phyloP scores from a whole-genome alignment of 352 stramenopile genomes.

The Globisporangium apiculatum region DNA sequence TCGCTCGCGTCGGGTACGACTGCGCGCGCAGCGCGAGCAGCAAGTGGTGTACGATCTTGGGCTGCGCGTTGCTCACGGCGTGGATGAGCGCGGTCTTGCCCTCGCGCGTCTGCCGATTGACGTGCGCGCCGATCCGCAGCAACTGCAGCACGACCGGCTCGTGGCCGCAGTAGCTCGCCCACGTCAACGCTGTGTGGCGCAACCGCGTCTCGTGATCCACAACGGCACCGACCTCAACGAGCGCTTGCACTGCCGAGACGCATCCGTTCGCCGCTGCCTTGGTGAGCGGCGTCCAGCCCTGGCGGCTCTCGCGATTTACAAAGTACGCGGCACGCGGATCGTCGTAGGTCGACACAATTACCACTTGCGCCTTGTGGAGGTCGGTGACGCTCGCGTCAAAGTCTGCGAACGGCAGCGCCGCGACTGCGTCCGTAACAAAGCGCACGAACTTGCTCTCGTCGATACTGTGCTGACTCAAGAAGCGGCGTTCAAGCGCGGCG shows the following conservation, averaged over 20 bases:
- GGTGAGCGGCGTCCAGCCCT: constrained; percentile 63
- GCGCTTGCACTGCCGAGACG: constrained; percentile 21
- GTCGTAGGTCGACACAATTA: constrained; percentile 5
- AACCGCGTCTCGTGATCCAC: constrained; percentile 47
- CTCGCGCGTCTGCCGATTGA: constrained; percentile 38
- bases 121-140: constrained; percentile 27
- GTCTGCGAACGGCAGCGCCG: constrained; percentile 14
- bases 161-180: constrained; percentile 69
- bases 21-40: constrained; percentile 31
- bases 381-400: constrained; percentile 18
- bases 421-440: constrained; percentile 18
- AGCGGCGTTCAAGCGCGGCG: constrained; percentile 13
- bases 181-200: constrained; percentile 64
- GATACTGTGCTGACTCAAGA: constrained; percentile 33
- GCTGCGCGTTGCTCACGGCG: constrained; percentile 45
- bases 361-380: constrained; percentile 10
- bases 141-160: constrained; percentile 48
- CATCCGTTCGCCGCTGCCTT: constrained; percentile 57
- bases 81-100: constrained; percentile 68
- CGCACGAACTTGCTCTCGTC: constrained; percentile 27
- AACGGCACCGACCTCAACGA: constrained; percentile 37
- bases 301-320: constrained; percentile 43
- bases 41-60: constrained; percentile 47
- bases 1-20: constrained; percentile 21
- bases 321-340: constrained; percentile 21